phyloP scores from a whole-genome alignment of 106 monocot genomes.

The Amphibolis antarctica region DNA sequence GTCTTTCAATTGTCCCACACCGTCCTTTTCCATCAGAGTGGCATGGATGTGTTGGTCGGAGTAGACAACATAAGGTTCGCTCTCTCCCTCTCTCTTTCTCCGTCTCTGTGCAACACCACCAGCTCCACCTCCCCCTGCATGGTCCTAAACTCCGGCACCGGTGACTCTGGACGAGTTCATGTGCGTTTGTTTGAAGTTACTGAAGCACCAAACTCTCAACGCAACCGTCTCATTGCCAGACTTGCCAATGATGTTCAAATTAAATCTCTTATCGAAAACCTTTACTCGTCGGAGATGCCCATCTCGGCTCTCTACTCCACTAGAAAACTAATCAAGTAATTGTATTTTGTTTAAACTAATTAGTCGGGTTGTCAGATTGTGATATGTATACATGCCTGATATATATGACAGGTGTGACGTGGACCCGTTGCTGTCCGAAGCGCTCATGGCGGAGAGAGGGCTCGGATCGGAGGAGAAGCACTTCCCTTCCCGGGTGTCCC shows the following conservation, averaged over 20 bases:
- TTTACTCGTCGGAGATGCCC: no score
- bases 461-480: slow-evolving; percentile 55
- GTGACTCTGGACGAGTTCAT: no score
- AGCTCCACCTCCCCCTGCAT: neutral
- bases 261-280: no score
- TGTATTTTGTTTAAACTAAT: neutral
- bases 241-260: no score
- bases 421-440: slow-evolving; percentile 27
- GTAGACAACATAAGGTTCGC: slow-evolving; percentile 71
- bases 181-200: no score
- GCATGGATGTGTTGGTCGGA: slow-evolving; percentile 46
- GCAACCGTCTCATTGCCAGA: no score
- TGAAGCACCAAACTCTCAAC: no score
- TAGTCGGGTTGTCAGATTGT: neutral
- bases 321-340: no score
- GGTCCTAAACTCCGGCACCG: no score
- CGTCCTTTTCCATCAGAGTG: slow-evolving; percentile 25
- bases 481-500: slow-evolving; percentile 46
- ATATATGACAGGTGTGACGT: slow-evolving; percentile 36
- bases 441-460: slow-evolving; percentile 42
- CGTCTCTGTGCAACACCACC: neutral
- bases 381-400: neutral
- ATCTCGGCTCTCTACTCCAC: no score
- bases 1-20: slow-evolving; percentile 68
- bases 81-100: neutral